Evolutionary conservation across 2,329 filamentous ascomycete genomes (phyloP), one percentile per base, ranked within the genome.

Genomic region (Bipolaris cookei): DNA sequence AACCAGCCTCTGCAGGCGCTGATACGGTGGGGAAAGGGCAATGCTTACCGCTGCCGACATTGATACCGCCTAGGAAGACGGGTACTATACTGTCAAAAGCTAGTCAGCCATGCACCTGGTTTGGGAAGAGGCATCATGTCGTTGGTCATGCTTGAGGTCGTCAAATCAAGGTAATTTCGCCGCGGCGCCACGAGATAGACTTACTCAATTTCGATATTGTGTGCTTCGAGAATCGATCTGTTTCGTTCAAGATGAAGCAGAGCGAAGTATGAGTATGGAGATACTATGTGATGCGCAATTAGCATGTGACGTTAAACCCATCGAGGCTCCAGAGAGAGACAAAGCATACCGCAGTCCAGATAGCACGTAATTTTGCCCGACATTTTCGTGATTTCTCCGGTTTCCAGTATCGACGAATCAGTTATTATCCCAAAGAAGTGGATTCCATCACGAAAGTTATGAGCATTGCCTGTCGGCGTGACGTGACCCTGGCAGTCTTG

Each of bases 201-300:
- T 65, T 78, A 91, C 89, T 91, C 86, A 30, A 92, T 76, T 34
- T 87, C 79, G 5, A 92, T 82, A 30, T 80, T 80, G 72, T 91
- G 80, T 8, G 82, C 81, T 46, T 79, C 76, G 2, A 92, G 80
- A 2, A 81, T 71, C 0, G 80, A 75, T 39, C 82, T 74, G 63
- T 88, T 87, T 49, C 79, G 80, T 30, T 82, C 77, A 21, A 92
- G 77, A 68, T 90, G 83, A 0, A 80, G 70, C 47, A 90, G 74
- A 10, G 81, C 80, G 63, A 79, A 80, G 68, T 79, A 83, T 23
- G 80, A 82, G 61, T 83, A 84, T 6, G 81, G 81, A 3, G 90
- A 92, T 52, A 87, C 89, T 92, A 13, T 30, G 28, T 10, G 67
- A 41, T 42, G 18, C 37, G 23, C 21, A 13, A 44, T 70, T 25